phyloP scores from a whole-genome alignment of 352 stramenopile genomes.

The Phytophthora boehmeriae region DNA sequence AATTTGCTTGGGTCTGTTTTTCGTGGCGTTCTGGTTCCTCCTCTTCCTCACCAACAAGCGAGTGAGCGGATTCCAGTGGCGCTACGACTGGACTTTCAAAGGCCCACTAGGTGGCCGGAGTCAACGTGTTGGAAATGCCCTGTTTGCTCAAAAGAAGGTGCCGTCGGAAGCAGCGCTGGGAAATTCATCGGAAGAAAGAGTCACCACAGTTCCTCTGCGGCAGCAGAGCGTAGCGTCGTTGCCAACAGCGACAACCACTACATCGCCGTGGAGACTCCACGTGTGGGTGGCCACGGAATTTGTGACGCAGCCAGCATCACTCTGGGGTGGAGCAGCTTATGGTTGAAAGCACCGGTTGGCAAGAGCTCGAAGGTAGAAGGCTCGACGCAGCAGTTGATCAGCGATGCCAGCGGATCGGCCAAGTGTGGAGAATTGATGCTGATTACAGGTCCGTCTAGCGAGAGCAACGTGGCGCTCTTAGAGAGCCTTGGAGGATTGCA shows the following conservation, averaged over 20 bases:
- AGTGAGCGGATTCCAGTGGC: slow-evolving; percentile 30
- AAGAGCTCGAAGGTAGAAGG: slow-evolving; percentile 11
- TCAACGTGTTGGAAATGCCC: slow-evolving; percentile 15
- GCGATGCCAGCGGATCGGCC: slow-evolving; percentile 35
- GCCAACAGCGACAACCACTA: slow-evolving; percentile 32
- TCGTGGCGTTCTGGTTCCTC: slow-evolving; percentile 41
- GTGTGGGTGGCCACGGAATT: slow-evolving; percentile 6
- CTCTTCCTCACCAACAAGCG: slow-evolving; percentile 31
- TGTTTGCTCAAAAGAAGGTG: slow-evolving; percentile 10
- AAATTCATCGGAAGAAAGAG: slow-evolving; percentile 13
- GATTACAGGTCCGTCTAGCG: slow-evolving; percentile 34
- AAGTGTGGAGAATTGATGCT: slow-evolving; percentile 35
- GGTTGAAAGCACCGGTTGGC: slow-evolving; percentile 16
- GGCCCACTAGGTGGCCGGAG: slow-evolving; percentile 10
- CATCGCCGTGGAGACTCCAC: slow-evolving; percentile 42
- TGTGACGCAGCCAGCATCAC: slow-evolving; percentile 28
- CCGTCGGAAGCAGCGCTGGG: slow-evolving; percentile 9
- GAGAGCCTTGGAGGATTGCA: slow-evolving; percentile 30
- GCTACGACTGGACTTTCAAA: slow-evolving; percentile 36
- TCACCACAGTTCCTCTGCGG: slow-evolving; percentile 8
- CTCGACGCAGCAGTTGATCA: slow-evolving; percentile 14
- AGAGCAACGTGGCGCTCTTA: slow-evolving; percentile 32
- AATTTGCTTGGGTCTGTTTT: slow-evolving; percentile 43
- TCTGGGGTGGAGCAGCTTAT: slow-evolving; percentile 39
- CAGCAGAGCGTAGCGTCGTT: slow-evolving; percentile 5